Conservation (phyloP, 345 rosid species). For the Hypericum androsaemum region DNA sequence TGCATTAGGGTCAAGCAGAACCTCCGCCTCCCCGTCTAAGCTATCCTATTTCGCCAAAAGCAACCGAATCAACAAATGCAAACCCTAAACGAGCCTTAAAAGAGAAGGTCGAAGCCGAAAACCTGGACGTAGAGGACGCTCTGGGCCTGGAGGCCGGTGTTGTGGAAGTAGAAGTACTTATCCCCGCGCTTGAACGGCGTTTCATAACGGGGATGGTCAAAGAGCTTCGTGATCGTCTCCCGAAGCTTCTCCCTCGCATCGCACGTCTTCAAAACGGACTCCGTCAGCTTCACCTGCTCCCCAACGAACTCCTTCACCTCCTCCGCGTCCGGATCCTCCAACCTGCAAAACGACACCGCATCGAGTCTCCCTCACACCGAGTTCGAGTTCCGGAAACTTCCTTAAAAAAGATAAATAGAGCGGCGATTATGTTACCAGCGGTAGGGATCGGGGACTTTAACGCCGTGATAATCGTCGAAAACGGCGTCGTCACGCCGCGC, state of each 20-base stretch:
- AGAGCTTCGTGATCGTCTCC: conserved; percentile 46
- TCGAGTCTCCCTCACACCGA: too few relatives aligned
- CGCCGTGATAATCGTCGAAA: too few relatives aligned
- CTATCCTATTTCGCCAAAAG: conserved; percentile 34
- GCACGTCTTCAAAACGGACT: conserved; percentile 50
- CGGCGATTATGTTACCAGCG: too few relatives aligned
- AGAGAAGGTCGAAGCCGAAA: background rate
- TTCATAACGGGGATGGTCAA: conserved; percentile 77
- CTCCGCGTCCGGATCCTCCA: conserved; percentile 83
- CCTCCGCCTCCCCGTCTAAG: conserved; percentile 65
- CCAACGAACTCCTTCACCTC: conserved; percentile 67
- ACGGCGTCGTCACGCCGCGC: too few relatives aligned
- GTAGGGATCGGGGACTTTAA: too few relatives aligned
- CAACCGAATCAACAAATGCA: background rate
- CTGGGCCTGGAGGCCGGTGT: conserved; percentile 86
- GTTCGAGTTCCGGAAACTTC: too few relatives aligned
- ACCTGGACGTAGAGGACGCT: conserved; percentile 70
- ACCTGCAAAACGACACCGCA: conserved; percentile 39
- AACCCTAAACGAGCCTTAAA: background rate
- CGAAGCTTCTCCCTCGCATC: conserved; percentile 48
- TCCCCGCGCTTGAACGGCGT: conserved; percentile 58
- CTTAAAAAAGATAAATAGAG: too few relatives aligned
- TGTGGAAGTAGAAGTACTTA: conserved; percentile 71
- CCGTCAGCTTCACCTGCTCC: conserved; percentile 57
- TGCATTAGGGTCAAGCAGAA: conserved; percentile 75